Conservation (phyloP, 1,284 basidiomycete species). For the Pyrrhoderma lamaoense region DNA sequence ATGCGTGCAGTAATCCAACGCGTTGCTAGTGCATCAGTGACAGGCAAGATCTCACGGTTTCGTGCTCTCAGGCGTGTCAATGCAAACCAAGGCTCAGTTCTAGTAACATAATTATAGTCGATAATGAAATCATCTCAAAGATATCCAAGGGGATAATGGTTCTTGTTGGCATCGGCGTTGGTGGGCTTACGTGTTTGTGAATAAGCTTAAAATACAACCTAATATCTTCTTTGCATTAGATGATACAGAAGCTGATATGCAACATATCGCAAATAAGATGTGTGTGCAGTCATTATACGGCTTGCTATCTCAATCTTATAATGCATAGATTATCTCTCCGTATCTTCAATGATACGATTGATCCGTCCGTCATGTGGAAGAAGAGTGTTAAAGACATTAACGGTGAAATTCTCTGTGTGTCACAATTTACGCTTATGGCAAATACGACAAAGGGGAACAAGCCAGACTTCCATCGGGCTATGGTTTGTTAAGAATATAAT, state of each 20-base stretch:
- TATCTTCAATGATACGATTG: slow-evolving; percentile 58
- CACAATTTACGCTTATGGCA: slow-evolving; percentile 88
- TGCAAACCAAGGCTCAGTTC: slow-evolving; percentile 6
- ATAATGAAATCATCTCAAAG: slow-evolving; percentile 63
- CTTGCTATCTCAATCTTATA: slow-evolving; percentile 1
- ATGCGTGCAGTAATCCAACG: slow-evolving; percentile 79
- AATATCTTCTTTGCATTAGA: slow-evolving; percentile 40
- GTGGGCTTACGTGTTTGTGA: slow-evolving; percentile 24
- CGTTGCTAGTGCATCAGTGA: slow-evolving; percentile 67
- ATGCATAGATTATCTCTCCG: slow-evolving; percentile 55
- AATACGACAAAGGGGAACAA: slow-evolving; percentile 81
- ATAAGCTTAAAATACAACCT: slow-evolving; percentile 12
- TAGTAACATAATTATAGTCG: slow-evolving; percentile 39
- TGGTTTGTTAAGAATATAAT: slow-evolving; percentile 44
- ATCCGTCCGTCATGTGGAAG: slow-evolving; percentile 69
- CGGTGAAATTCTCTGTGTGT: slow-evolving; percentile 85
- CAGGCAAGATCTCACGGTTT: slow-evolving; percentile 37
- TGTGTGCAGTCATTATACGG: slow-evolving; percentile 23
- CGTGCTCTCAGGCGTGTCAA: background rate
- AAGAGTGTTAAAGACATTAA: slow-evolving; percentile 74
- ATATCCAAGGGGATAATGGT: slow-evolving; percentile 83
- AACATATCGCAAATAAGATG: slow-evolving; percentile 75
- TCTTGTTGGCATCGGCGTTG: slow-evolving; percentile 77
- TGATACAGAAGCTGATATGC: slow-evolving; percentile 68
- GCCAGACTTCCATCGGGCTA: slow-evolving; percentile 86